phyloP scores from a whole-genome alignment of 345 rosid species.

The Ceriops tagal region DNA sequence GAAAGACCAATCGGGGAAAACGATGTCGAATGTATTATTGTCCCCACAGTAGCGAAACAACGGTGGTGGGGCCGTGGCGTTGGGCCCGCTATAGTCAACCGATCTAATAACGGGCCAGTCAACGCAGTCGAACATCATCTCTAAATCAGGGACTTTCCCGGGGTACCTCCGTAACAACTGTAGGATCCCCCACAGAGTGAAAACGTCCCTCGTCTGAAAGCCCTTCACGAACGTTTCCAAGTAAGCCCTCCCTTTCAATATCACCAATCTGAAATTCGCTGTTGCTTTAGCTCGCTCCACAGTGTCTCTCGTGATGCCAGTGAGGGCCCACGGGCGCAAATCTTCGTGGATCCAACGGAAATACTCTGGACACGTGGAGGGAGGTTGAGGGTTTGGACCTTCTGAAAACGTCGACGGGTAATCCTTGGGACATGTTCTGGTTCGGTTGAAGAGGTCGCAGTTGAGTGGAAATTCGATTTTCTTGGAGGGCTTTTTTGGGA shows the following conservation, averaged over 20 bases:
- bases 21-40: slow-evolving; percentile 17
- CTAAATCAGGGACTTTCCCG: slow-evolving; percentile 29
- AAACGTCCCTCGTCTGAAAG: slow-evolving; percentile 25
- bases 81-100: slow-evolving; percentile 4
- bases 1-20: slow-evolving; percentile 33
- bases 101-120: slow-evolving; percentile 29
- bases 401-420: slow-evolving; percentile 29
- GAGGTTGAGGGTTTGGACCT: slow-evolving; percentile 15
- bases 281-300: slow-evolving; percentile 17
- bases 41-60: slow-evolving; percentile 33
- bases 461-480: slow-evolving; percentile 42
- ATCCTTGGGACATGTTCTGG: slow-evolving; percentile 36
- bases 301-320: slow-evolving; percentile 27
- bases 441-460: slow-evolving; percentile 36
- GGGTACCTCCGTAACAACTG: slow-evolving; percentile 31
- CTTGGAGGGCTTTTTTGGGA: slow-evolving; percentile 18
- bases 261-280: slow-evolving; percentile 23
- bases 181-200: slow-evolving; percentile 30
- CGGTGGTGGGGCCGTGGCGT: slow-evolving; percentile 21
- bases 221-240: slow-evolving; percentile 12
- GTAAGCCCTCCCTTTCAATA: slow-evolving; percentile 21
- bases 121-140: slow-evolving; percentile 30
- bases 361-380: slow-evolving; percentile 20
- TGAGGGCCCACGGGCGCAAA: slow-evolving; percentile 25
- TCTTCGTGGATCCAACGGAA: slow-evolving; percentile 32